These are phyloP conservation scores for Nicotiana otophora DNA, from an alignment of 257 asterid species.

Conservation along the genomic window DNA sequence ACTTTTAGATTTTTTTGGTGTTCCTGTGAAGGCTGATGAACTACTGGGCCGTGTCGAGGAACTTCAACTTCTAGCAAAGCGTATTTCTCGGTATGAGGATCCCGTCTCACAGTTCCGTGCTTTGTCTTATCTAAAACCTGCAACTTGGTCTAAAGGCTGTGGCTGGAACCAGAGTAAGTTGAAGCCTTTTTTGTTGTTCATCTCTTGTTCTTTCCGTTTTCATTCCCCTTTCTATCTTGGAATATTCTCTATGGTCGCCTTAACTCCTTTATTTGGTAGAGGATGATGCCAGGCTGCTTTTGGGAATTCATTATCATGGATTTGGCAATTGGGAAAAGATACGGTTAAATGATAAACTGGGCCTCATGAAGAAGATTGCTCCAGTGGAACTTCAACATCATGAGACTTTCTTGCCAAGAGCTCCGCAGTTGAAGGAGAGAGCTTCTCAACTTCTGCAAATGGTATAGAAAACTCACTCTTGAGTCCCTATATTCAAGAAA, in stretches of 20 bases:
- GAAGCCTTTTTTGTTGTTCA: background rate
- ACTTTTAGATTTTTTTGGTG: conserved; percentile 93
- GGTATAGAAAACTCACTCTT: conserved; percentile 41
- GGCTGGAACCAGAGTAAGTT: conserved; percentile 99
- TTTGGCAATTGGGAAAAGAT: conserved; percentile 97
- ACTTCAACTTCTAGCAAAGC: conserved; percentile 90
- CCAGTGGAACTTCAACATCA: conserved; percentile 99
- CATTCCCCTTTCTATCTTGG: background rate
- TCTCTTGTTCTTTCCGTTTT: conserved; percentile 3
- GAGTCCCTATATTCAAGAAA: background rate
- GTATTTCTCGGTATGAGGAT: conserved; percentile 78
- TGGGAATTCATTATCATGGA: conserved; percentile 92
- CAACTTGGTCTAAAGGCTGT: conserved; percentile 99
- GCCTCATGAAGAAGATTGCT: conserved; percentile 92
- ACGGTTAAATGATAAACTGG: conserved; percentile 81
- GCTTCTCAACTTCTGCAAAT: conserved; percentile 92
- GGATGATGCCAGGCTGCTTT: conserved; percentile 97
- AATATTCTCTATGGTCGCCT: background rate
- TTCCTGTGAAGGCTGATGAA: conserved; percentile 95
- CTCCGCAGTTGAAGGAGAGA: conserved; percentile 96
- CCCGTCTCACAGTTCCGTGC: conserved; percentile 87
- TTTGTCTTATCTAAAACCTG: conserved; percentile 76
- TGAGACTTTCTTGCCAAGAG: conserved; percentile 96
- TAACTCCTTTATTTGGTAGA: conserved; percentile 41
- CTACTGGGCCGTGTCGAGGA: conserved; percentile 85